Evolutionary conservation across 345 rosid species (phyloP), one percentile per base, ranked within the genome.

Genomic region (Rhizophora mangle): DNA sequence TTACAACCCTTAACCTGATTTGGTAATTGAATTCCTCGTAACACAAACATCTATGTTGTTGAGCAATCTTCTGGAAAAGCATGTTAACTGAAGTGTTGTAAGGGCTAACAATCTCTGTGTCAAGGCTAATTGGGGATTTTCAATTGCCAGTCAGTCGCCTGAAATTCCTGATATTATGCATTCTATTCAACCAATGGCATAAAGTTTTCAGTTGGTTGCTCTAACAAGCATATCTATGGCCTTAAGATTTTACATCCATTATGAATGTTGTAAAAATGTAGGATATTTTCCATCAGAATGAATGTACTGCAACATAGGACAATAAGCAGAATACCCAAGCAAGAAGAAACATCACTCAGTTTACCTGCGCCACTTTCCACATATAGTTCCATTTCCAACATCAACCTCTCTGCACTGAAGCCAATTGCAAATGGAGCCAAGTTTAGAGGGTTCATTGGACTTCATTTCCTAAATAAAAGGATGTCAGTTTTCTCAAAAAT

Each of bases 351-450:
- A 64, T 22, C 68, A 19, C 64, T 43, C 16, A 24, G 67, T 66
- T 79, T 85, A 92, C 98, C 99, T 90, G 76, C 96, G 96, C 99
- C 99, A 92, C 79, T 96, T 96, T 71, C 99, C 99, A 74, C 99
- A 92, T 68, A 86, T 71, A 72, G 80, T 78, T 79, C 84, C 89
- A 67, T 77, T 70, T 57, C 65, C 37, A 63, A 73, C 81, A 60
- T 83, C 85, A 34, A 79, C 78, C 75, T 79, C 83, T 79, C 79
- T 83, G 74, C 99, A 96, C 51, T 90, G 98, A 68, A 96, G 99
- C 99, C 98, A 92, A 61, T 89, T 96, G 55, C 91, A 87, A 47
- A 88, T 75, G 67, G 82, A 69, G 72, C 75, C 66, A 60, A 69
- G 72, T 76, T 69, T 82, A 22, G 70, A 70, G 60, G 69, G 76